These are phyloP conservation scores for Apostasia ramifera DNA, from an alignment of 106 monocot species.

Conservation along the genomic window DNA sequence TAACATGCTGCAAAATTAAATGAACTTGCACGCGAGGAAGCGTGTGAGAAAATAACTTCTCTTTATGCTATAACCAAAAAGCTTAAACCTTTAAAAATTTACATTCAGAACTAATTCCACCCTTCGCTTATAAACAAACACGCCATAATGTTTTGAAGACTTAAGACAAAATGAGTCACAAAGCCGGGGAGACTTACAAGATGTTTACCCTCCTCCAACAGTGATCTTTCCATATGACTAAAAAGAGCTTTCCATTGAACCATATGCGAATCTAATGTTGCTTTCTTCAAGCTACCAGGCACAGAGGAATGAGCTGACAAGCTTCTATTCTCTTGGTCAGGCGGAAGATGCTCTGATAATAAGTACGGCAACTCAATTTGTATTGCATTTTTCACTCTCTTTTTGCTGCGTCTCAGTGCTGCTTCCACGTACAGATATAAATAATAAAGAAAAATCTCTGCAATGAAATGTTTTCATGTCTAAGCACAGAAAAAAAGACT, in stretches of 20 bases:
- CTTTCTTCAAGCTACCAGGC: constrained; percentile 9
- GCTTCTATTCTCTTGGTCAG: constrained; percentile 32
- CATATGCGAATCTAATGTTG: constrained; percentile 35
- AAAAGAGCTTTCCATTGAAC: constrained; percentile 65
- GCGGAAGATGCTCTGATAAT: constrained; percentile 32
- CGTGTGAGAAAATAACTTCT: too few relatives aligned
- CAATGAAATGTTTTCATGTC: not conserved
- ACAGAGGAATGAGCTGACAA: constrained; percentile 15
- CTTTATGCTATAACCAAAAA: too few relatives aligned
- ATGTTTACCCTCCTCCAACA: constrained; percentile 61
- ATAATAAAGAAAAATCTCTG: not conserved
- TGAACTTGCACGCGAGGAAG: too few relatives aligned
- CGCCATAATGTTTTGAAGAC: too few relatives aligned
- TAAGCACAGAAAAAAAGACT: not conserved
- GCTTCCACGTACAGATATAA: constrained; percentile 6
- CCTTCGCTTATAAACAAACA: too few relatives aligned
- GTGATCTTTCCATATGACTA: constrained; percentile 60
- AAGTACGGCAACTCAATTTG: constrained; percentile 67
- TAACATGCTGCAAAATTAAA: too few relatives aligned
- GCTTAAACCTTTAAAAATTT: too few relatives aligned
- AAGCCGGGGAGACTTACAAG: constrained; percentile 40
- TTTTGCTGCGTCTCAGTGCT: constrained; percentile 76
- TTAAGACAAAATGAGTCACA: too few relatives aligned
- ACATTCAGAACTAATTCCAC: too few relatives aligned
- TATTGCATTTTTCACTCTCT: constrained; percentile 67